Base-by-base conservation (phyloP, 805 yeast genomes). In the Candida caryicola region DNA sequence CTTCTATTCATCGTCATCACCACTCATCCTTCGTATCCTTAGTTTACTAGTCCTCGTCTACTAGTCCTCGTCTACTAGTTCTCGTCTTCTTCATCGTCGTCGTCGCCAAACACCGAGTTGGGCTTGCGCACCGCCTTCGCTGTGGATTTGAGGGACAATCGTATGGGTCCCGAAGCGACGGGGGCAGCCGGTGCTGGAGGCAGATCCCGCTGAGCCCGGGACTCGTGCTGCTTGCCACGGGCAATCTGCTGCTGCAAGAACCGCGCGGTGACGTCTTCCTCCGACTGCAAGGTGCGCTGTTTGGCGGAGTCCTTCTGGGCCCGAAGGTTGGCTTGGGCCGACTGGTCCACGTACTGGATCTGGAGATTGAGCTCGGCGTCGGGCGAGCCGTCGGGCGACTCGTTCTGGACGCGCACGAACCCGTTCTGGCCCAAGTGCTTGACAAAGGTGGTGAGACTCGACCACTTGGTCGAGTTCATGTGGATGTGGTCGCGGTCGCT, bases 391-490 rank as follows among this genome's bases (percentile, higher is more conserved):
- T n/a, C n/a, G 18, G 25, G 52, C 28, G 45, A 54, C 2, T 46
- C 45, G 15, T 48, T 52, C 9, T 65, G 67, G 1, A 86, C 82
- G 17, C 64, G 59, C 17, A 87, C 76, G 3, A 73, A 55, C 0
- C 86, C 85, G 14, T 69, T 63, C 9, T 69, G 63, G 1, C 79
- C 82, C 46, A 90, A 60, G 46, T 77, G 64, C 41, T 76, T 73
- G 15, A 87, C 71, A 54, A 91, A 87, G 29, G 77, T 73, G 0
- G 88, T 75, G 33, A 93, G 61, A 2, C 84, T 75, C 3, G 72
- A 59, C 87, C 95, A 93, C 41, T 71, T 71, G 0, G 99, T 93
- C 2, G 97, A 81, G 50, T 88, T 89, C 82, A 93, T 78, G 59
- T 91, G 99, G 8, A 89, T 67, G 59, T 93, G 98, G 40, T 85